Evolutionary conservation across 2,329 filamentous ascomycete genomes (phyloP).

Genomic region (Venturia oleaginea): DNA sequence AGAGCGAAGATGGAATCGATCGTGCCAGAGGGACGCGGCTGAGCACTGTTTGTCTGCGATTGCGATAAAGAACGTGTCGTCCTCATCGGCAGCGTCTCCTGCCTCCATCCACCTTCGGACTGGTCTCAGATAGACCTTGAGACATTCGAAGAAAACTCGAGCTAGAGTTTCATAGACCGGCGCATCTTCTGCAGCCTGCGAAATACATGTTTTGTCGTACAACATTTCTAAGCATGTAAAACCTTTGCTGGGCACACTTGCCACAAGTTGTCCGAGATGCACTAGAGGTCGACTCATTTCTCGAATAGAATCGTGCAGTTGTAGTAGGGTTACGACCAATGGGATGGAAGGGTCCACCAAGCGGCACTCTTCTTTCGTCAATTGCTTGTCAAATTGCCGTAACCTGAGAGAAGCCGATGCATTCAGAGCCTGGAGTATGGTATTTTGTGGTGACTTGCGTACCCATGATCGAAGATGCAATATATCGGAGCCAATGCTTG

Average conservation of each 20-base stretch:
- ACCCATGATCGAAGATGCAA: slow-evolving; percentile 42
- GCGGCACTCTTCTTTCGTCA: slow-evolving; percentile 52
- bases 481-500: slow-evolving; percentile 40
- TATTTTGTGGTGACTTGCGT: slow-evolving; percentile 24
- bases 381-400: slow-evolving; percentile 44
- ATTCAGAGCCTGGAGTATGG: slow-evolving; percentile 59
- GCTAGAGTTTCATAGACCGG: slow-evolving; percentile 54
- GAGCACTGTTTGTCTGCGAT: slow-evolving; percentile 49
- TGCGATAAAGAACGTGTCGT: slow-evolving; percentile 68
- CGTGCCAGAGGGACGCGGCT: slow-evolving; percentile 62
- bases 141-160: slow-evolving; percentile 67
- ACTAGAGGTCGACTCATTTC: slow-evolving; percentile 46
- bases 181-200: slow-evolving; percentile 60
- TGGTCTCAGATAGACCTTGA: slow-evolving; percentile 71
- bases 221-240: slow-evolving; percentile 54
- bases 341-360: slow-evolving; percentile 42
- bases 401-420: slow-evolving; percentile 52
- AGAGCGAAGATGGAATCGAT: slow-evolving; percentile 59
- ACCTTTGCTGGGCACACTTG: slow-evolving; percentile 37
- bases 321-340: slow-evolving; percentile 57
- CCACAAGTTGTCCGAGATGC: slow-evolving; percentile 53
- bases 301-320: slow-evolving; percentile 50
- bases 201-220: slow-evolving; percentile 58
- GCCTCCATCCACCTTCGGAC: slow-evolving; percentile 78
- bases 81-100: slow-evolving; percentile 56